These are phyloP conservation scores for Verticillium alfalfae DNA, from an alignment of 2,329 filamentous ascomycete species.

Conservation along the genomic window DNA sequence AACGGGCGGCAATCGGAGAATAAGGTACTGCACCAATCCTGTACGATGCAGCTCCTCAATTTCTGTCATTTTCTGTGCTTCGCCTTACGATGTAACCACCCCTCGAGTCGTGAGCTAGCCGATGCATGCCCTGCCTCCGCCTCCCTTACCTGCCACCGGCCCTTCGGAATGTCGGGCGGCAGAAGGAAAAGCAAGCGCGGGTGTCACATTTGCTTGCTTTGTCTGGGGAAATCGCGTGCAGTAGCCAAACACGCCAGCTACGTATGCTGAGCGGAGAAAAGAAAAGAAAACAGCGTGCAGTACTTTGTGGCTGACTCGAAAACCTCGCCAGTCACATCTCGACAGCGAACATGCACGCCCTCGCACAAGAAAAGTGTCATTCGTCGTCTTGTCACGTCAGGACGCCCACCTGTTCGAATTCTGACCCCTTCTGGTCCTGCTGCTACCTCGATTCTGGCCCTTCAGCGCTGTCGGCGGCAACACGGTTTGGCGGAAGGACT, in stretches of 20 bases:
- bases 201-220: neutral
- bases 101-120: no score
- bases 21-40: neutral
- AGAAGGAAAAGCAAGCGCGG: neutral
- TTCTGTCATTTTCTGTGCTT: neutral
- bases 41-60: neutral
- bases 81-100: no score
- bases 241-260: neutral
- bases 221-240: neutral
- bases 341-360: neutral
- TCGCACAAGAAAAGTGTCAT: neutral
- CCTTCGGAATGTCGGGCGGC: neutral
- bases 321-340: neutral
- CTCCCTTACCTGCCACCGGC: neutral
- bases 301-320: neutral
- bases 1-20: neutral
- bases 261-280: neutral
- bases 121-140: no score
- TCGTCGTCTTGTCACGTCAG: neutral
- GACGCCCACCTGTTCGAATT: neutral
- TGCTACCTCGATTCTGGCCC: neutral
- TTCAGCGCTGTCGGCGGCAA: neutral
- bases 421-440: neutral
- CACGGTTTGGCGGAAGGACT: neutral
- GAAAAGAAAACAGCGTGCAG: neutral